A percentile compares a stretch with the other conserved stretches of the same genome.
These are phyloP conservation scores for Rosa lucieae DNA, from an alignment of 306 rosid species.

Conservation along the genomic window DNA sequence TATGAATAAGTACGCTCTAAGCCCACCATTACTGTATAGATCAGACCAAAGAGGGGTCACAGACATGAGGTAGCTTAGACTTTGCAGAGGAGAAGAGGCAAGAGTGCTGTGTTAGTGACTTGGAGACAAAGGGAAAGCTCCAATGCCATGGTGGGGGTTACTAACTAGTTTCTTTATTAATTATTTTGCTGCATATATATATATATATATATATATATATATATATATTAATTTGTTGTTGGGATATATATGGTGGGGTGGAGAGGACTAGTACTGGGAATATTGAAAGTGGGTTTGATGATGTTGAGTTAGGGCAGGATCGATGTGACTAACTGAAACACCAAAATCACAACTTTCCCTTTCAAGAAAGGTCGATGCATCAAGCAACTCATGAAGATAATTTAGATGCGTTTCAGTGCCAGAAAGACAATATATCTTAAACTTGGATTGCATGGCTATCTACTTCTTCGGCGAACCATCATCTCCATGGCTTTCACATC, in stretches of 20 bases:
- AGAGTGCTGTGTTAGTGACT: background rate
- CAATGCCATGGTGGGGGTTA: background rate
- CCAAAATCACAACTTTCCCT: slow-evolving; percentile 55
- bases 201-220: too few relatives aligned
- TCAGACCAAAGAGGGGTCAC: slow-evolving; percentile 1
- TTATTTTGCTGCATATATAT: too few relatives aligned
- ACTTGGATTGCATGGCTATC: background rate
- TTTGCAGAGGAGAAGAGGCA: background rate
- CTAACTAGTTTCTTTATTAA: background rate
- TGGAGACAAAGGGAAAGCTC: slow-evolving; percentile 2
- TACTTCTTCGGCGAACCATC: background rate
- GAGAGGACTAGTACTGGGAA: background rate
- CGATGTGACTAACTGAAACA: slow-evolving; percentile 69
- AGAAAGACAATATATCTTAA: background rate
- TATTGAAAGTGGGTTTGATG: slow-evolving; percentile 8
- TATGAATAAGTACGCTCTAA: slow-evolving; percentile 10
- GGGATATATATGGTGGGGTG: background rate
- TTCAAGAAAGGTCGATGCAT: slow-evolving; percentile 24
- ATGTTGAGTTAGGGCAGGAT: slow-evolving; percentile 25
- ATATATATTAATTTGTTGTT: background rate
- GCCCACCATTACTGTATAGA: slow-evolving; percentile 7
- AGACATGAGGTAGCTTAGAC: background rate
- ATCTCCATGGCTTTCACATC: background rate
- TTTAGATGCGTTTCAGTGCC: background rate
- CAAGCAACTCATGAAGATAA: background rate